Evolutionary conservation across 2,329 filamentous ascomycete species (phyloP), one percentile per base, ranked within the genome.

Genomic region (Exserohilum rostratum): DNA sequence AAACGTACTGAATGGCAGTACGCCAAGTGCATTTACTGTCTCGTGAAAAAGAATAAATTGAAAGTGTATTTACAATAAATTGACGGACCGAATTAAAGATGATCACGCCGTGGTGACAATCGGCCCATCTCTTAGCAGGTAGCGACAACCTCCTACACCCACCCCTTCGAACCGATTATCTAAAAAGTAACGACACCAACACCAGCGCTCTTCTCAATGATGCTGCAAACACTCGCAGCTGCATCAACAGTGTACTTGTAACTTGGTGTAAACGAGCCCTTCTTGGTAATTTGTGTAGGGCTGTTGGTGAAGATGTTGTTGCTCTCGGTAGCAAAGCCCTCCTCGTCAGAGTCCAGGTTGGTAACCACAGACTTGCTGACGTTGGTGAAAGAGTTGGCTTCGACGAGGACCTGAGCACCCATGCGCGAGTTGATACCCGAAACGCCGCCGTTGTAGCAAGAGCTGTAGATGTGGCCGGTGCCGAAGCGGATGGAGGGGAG

Each of bases 401-500:
- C 75, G 15, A 79, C 76, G 22, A 79, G 71, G n/a, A 76, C 71
- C 60, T 78, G 71, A 5, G 77, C 77, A 30, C 76, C 76, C 71
- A 75, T 76, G 47, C 77, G 74, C 12, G 74, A 75, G 68, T 79
- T 76, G 57, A 79, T 63, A 34, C 73, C 76, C n/a, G 73, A 75
- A 34, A 69, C 65, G n/a, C 69, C 66, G 25, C 69, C 67, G 22
- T 64, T 57, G 62, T 70, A 75, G 69, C 73, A 81, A 55, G 68
- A 78, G 79, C 82, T 85, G 79, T 82, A 85, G 63, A 84, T 69
- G 76, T 90, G 87, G 12, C 76, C 85, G 42, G 83, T 87, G 25
- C 86, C 87, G 76, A 89, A 89, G 58, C 87, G 85, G 68, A 88
- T 71, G 4, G 82, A 85, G 6, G 87, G 87, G 0, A 77, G 77